These are phyloP conservation scores for Apodospora peruviana DNA, from an alignment of 495 filamentous ascomycete genomes.

Conservation along the genomic window DNA sequence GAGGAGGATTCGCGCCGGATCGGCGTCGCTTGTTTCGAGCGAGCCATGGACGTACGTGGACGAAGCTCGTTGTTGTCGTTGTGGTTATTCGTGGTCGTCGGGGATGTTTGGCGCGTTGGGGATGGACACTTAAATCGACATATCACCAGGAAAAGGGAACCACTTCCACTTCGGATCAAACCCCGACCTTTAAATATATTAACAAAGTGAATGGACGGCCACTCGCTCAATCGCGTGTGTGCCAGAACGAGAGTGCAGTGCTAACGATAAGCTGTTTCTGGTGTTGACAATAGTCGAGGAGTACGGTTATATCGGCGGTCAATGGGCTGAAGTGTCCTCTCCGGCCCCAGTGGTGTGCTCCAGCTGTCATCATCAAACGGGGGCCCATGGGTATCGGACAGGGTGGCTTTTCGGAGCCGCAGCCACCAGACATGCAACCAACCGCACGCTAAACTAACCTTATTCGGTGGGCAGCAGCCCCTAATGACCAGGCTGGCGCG, in stretches of 20 bases:
- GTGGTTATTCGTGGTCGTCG: neutral
- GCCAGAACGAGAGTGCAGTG: too few species aligned
- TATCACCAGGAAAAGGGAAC: too few species aligned
- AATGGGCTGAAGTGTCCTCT: too few species aligned
- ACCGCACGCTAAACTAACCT: conserved; percentile 2
- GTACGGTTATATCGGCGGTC: too few species aligned
- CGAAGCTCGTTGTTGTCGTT: neutral
- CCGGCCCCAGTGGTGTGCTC: neutral
- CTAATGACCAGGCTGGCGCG: neutral
- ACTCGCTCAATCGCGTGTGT: too few species aligned
- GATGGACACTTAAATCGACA: too few species aligned
- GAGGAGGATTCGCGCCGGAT: conserved; percentile 61
- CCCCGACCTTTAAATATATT: too few species aligned
- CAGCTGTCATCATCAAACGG: neutral
- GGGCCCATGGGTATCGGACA: conserved; percentile 3
- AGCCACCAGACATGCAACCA: neutral
- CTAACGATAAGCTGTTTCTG: too few species aligned
- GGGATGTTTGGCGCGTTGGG: neutral
- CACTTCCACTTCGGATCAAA: too few species aligned
- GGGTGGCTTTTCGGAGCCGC: conserved; percentile 18
- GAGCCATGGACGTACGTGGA: conserved; percentile 50
- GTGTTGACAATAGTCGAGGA: too few species aligned
- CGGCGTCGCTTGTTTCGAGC: conserved; percentile 63
- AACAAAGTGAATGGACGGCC: neutral
- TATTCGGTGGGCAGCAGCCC: neutral